Percentiles rank a stretch among this genome's conserved stretches.
These are phyloP conservation scores for Suhomyces sp. DNA, from an alignment of 805 yeast species.

Conservation along the genomic window DNA sequence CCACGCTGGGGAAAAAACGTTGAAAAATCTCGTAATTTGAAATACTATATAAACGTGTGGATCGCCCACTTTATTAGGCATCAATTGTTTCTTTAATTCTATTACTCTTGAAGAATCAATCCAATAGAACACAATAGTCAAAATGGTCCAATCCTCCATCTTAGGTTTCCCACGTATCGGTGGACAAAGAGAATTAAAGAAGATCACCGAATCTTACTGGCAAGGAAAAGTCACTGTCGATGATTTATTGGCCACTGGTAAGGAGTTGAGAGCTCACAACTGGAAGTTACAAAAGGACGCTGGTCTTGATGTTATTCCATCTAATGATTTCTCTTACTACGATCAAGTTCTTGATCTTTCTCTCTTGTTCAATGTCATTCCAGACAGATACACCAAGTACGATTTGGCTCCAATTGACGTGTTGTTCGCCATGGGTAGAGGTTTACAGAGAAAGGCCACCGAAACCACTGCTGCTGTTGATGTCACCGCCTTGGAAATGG, in stretches of 20 bases:
- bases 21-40: conserved; percentile 1
- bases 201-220: conserved; percentile 99
- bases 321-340: conserved; percentile 97
- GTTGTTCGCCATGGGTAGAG: conserved; percentile 99
- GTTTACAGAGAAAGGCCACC: conserved; percentile 95
- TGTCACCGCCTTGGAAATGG: conserved; percentile 99
- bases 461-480: conserved; percentile 87
- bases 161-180: conserved; percentile 99
- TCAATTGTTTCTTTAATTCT: not conserved
- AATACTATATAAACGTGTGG: conserved; percentile 5
- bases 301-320: conserved; percentile 95
- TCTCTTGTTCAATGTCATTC: conserved; percentile 89
- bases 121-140: conserved; percentile 13
- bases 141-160: conserved; percentile 94
- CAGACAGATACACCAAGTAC: conserved; percentile 94
- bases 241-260: conserved; percentile 87
- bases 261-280: conserved; percentile 91
- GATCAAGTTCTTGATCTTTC: conserved; percentile 96
- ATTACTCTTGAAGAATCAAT: not conserved
- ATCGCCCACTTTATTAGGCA: conserved; percentile 2
- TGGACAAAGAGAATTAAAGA: conserved; percentile 98
- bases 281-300: conserved; percentile 98
- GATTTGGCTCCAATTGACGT: conserved; percentile 87
- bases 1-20: conserved; percentile 3
- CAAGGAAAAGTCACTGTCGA: conserved; percentile 85